phyloP scores from a whole-genome alignment of 257 asterid species.

The Solanum lycopersicoides region DNA sequence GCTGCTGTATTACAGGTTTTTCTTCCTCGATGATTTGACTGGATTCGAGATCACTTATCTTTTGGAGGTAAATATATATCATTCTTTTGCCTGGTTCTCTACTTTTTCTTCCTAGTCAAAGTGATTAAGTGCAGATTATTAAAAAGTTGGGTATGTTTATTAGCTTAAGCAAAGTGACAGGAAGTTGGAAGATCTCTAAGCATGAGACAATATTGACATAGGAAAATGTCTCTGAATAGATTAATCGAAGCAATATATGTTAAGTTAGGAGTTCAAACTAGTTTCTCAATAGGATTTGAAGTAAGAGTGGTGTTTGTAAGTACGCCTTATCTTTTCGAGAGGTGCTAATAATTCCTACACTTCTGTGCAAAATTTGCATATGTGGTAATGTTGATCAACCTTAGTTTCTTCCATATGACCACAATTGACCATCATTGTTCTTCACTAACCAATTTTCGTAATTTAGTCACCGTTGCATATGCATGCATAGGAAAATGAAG shows the following conservation, averaged over 20 bases:
- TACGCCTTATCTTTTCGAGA: background rate
- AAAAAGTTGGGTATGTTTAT: background rate
- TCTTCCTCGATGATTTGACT: constrained; percentile 92
- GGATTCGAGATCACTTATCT: constrained; percentile 91
- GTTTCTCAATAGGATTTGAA: background rate
- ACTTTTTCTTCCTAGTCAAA: background rate
- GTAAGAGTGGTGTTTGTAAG: background rate
- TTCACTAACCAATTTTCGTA: background rate
- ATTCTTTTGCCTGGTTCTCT: background rate
- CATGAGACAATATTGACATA: background rate
- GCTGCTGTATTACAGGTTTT: constrained; percentile 41
- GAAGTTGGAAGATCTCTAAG: background rate
- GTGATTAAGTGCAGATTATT: background rate
- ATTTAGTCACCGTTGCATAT: background rate
- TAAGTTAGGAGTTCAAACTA: background rate
- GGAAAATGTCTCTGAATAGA: background rate
- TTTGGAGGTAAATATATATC: constrained; percentile 47
- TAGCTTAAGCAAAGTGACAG: background rate
- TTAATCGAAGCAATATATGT: background rate
- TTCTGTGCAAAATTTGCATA: background rate
- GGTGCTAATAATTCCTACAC: background rate
- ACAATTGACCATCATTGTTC: background rate
- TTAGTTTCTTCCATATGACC: background rate
- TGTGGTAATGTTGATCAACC: background rate
- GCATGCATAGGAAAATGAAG: background rate